Conservation (phyloP, 1,284 basidiomycete genomes). For the Singerocomus inundabilis region DNA sequence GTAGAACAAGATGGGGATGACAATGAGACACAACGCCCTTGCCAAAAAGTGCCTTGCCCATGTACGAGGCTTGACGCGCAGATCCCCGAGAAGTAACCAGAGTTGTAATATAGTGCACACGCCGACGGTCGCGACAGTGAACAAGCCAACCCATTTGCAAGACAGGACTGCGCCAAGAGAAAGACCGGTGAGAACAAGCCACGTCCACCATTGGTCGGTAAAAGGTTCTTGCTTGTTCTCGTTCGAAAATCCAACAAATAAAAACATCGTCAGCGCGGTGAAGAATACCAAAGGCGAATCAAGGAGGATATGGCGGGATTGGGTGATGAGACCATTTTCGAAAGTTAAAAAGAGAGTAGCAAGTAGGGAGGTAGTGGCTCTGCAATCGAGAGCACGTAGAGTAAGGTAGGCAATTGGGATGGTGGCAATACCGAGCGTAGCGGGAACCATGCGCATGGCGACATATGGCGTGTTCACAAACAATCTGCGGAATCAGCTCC, state of each 20-base stretch:
- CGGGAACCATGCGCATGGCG: slow-evolving; percentile 93
- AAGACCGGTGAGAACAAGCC: slow-evolving; percentile 86
- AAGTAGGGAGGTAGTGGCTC: slow-evolving; percentile 86
- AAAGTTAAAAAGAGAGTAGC: slow-evolving; percentile 91
- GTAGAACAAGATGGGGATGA: slow-evolving; percentile 85
- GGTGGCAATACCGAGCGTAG: slow-evolving; percentile 85
- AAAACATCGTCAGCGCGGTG: slow-evolving; percentile 84
- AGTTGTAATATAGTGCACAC: slow-evolving; percentile 83
- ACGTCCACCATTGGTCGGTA: slow-evolving; percentile 87
- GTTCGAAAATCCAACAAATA: slow-evolving; percentile 90
- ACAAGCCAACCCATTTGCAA: slow-evolving; percentile 98
- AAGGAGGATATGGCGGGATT: slow-evolving; percentile 95
- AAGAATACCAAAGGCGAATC: slow-evolving; percentile 98
- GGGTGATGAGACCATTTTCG: slow-evolving; percentile 94
- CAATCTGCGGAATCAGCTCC: slow-evolving; percentile 44
- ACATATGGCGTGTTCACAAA: slow-evolving; percentile 93
- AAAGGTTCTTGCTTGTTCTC: slow-evolving; percentile 85
- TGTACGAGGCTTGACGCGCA: slow-evolving; percentile 72
- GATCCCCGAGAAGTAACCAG: slow-evolving; percentile 89
- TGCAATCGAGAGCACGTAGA: slow-evolving; percentile 86
- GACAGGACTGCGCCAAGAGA: slow-evolving; percentile 89
- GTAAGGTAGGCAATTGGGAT: slow-evolving; percentile 94
- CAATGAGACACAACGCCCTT: slow-evolving; percentile 85
- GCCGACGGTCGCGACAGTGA: slow-evolving; percentile 97
- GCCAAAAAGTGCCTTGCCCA: slow-evolving; percentile 88